Base-by-base conservation (phyloP, 805 yeast genomes). In the Clavispora vitiphila region DNA sequence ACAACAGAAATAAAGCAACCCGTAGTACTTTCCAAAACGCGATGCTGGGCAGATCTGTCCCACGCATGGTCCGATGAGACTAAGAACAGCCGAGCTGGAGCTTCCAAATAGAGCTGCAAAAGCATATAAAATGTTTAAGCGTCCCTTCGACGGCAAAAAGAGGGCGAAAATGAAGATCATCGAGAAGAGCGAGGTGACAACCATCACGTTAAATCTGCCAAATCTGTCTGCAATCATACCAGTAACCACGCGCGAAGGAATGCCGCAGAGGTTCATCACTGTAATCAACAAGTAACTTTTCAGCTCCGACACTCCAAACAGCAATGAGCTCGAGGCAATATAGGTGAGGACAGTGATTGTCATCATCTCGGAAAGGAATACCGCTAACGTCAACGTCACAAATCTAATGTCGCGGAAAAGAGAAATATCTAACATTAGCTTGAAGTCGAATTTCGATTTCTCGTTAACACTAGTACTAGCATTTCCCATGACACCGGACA, bases 151-250 rank as follows among this genome's bases (percentile, higher is more conserved):
- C 1, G 55, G 55, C 9, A 53, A 37, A 24, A 44, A 47, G 37
- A 54, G 38, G 11, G 56, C 57, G 30, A 69, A 53, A 21, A 60
- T 63, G 24, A 62, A 48, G 2, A 72, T 45, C 7, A 65, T 58
- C 11, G 76, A 60, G 38, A 61, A 27, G 1, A 56, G 21, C 15
- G 66, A 51, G 3, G 53, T 46, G 24, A 69, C 60, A 2, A 68
- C 44, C 55, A 75, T 71, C 27, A 77, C 66, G 53, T 81, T 80
- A 51, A 76, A 77, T 14, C 77, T 61, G 3, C 85, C 84, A 16
- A 68, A 49, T 25, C 46, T 41, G 44, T 64, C 67, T 0, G 67
- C 62, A 34, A 62, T 46, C 16, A 53, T 48, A 1, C 69, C 65
- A 1, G 67, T 61, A n/a, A 61, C 42, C 34, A 60, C 54, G 35